These are phyloP conservation scores for Pythium volutum DNA, from an alignment of 352 stramenopile genomes.

Conservation along the genomic window DNA sequence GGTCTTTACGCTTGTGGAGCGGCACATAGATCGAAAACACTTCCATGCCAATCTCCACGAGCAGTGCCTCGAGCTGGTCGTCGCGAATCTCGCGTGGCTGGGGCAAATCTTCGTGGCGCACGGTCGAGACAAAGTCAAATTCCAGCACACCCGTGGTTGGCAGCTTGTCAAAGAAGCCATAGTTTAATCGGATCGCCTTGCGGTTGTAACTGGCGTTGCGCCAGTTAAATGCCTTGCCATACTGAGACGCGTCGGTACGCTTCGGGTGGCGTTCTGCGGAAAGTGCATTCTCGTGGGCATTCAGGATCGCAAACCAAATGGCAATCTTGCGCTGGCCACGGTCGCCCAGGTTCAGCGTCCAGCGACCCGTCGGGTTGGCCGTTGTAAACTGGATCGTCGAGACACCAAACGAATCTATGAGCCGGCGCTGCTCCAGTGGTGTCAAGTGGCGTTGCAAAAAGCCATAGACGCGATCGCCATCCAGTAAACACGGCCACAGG, in stretches of 20 bases:
- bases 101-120: constrained; percentile 46
- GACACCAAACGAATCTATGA: constrained; percentile 49
- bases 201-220: constrained; percentile 67
- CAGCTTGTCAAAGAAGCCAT: constrained; percentile 58
- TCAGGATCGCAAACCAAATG: constrained; percentile 67
- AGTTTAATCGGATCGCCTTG: constrained; percentile 42
- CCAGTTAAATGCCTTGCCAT: constrained; percentile 53
- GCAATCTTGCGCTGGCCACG: constrained; percentile 57
- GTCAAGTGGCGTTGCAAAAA: constrained; percentile 51
- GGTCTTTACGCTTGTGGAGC: constrained; percentile 57
- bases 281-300: constrained; percentile 33
- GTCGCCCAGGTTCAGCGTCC: constrained; percentile 49
- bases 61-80: constrained; percentile 33
- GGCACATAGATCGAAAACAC: constrained; percentile 72
- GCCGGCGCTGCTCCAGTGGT: constrained; percentile 41
- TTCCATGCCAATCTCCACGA: constrained; percentile 54
- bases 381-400: constrained; percentile 58
- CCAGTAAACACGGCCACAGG: constrained; percentile 50
- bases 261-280: constrained; percentile 36
- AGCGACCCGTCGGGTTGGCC: constrained; percentile 58
- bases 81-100: constrained; percentile 31
- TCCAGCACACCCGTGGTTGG: constrained; percentile 53
- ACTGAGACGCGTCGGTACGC: constrained; percentile 59
- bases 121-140: constrained; percentile 64
- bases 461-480: constrained; percentile 44